Percentiles rank a stretch among this genome's conserved stretches.
These are phyloP conservation scores for Globisporangium recalcitrans DNA, from an alignment of 352 stramenopile genomes.

Conservation along the genomic window DNA sequence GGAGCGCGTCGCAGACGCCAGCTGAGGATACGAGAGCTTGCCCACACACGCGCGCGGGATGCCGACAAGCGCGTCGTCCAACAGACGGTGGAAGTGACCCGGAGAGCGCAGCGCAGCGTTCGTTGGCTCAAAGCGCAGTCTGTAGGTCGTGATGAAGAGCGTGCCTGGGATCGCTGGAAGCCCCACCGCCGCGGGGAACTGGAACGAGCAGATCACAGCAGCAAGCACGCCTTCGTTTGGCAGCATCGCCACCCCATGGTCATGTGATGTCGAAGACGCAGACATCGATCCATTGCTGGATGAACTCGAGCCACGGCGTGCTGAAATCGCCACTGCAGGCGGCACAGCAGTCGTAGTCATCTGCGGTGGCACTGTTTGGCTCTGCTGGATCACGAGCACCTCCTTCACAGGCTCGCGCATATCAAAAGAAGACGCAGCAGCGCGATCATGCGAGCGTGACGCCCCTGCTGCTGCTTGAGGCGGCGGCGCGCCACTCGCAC, in stretches of 20 bases:
- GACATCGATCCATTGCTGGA: neutral
- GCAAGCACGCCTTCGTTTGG: conserved; percentile 40
- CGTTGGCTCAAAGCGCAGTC: conserved; percentile 66
- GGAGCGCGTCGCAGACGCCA: conserved; percentile 22
- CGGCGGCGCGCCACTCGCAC: neutral
- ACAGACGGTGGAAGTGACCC: conserved; percentile 47
- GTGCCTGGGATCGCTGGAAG: conserved; percentile 48
- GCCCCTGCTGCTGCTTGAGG: neutral
- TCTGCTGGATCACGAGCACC: neutral
- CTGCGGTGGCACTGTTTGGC: neutral
- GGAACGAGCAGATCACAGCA: conserved; percentile 42
- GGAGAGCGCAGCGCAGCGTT: conserved; percentile 32
- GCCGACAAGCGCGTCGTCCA: conserved; percentile 56
- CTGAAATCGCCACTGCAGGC: neutral
- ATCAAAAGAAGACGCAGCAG: conserved; percentile 7
- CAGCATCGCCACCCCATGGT: conserved; percentile 16
- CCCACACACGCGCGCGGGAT: conserved; percentile 57
- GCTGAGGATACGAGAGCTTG: conserved; percentile 70
- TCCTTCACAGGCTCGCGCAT: neutral
- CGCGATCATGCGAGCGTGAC: neutral
- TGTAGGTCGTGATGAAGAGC: conserved; percentile 62
- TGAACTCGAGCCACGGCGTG: conserved; percentile 2
- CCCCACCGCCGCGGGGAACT: conserved; percentile 38
- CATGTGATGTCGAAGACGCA: conserved; percentile 5
- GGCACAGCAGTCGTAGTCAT: neutral